Percentiles rank a stretch among this genome's conserved stretches.
These are phyloP conservation scores for Kickxella alabastrina DNA, from an alignment of 192 early-diverging fungal species.

Conservation along the genomic window DNA sequence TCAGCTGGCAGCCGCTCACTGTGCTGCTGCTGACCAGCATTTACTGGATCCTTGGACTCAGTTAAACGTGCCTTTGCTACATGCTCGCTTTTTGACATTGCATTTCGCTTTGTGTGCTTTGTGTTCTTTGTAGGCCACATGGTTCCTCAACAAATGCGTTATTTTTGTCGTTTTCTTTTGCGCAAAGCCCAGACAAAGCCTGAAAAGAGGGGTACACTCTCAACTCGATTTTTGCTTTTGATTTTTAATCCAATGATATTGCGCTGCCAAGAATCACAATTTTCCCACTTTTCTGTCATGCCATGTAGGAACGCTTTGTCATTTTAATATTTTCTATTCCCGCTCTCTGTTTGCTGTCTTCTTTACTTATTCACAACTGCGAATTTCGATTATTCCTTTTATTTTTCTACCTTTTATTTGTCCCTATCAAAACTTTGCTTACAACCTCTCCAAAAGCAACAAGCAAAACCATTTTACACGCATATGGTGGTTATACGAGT, in stretches of 20 bases:
- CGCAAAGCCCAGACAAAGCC: constrained; percentile 5
- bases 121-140: too few relatives aligned
- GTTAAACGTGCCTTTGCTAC: constrained; percentile 4
- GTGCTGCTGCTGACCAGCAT: constrained; percentile 27
- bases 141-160: too few relatives aligned
- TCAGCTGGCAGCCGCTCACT: constrained; percentile 50
- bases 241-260: not conserved
- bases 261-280: not conserved
- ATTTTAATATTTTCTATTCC: not conserved
- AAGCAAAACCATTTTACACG: too few relatives aligned
- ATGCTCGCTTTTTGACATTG: too few relatives aligned
- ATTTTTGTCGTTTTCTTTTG: constrained; percentile 2
- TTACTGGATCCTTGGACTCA: constrained; percentile 41
- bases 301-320: too few relatives aligned
- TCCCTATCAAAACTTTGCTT: too few relatives aligned
- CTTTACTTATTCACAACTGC: not conserved
- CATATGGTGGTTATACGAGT: constrained; percentile 22
- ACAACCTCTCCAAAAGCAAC: too few relatives aligned
- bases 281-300: constrained; percentile 1
- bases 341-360: constrained; percentile 1
- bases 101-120: too few relatives aligned
- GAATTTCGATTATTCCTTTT: not conserved
- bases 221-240: not conserved
- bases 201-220: too few relatives aligned
- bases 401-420: not conserved